Percentiles rank a stretch among this genome's conserved stretches.
These are phyloP conservation scores for Trametes hirsuta DNA, from an alignment of 1,284 basidiomycete species.

Conservation along the genomic window DNA sequence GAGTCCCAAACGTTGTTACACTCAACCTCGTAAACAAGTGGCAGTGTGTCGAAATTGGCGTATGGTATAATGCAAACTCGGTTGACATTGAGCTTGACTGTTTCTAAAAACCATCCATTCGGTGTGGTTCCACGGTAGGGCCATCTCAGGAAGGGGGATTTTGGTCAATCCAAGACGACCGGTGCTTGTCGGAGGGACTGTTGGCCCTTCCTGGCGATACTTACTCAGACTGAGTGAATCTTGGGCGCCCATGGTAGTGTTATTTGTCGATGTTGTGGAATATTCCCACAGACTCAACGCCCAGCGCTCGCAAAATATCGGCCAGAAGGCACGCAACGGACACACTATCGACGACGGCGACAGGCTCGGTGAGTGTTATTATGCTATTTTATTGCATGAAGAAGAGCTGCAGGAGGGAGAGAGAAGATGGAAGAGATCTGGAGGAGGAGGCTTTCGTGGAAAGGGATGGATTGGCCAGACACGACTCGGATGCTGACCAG, in stretches of 20 bases:
- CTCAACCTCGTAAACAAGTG: too few species aligned
- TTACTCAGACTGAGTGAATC: not conserved
- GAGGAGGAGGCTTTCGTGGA: slow-evolving; percentile 38
- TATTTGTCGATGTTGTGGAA: slow-evolving; percentile 13
- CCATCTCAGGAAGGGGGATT: too few species aligned
- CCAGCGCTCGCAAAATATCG: slow-evolving; percentile 20
- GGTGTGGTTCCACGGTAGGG: too few species aligned
- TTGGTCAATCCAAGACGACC: too few species aligned
- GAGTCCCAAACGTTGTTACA: too few species aligned
- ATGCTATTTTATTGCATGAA: slow-evolving; percentile 24
- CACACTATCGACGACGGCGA: slow-evolving; percentile 40
- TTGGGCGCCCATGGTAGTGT: not conserved
- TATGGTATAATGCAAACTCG: too few species aligned
- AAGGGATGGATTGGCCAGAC: slow-evolving; percentile 48
- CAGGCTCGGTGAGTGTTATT: slow-evolving; percentile 49
- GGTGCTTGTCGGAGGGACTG: too few species aligned
- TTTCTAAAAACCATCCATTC: too few species aligned
- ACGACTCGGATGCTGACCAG: slow-evolving; percentile 50
- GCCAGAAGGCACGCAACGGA: slow-evolving; percentile 23
- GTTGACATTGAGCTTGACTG: too few species aligned
- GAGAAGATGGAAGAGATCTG: slow-evolving; percentile 14
- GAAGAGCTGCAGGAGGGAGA: slow-evolving; percentile 10
- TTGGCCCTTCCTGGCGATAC: too few species aligned
- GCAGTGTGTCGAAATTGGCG: too few species aligned
- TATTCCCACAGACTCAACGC: slow-evolving; percentile 19